These are phyloP conservation scores for Saksenaea oblongispora DNA, from an alignment of 371 early-diverging fungal genomes.

Conservation along the genomic window DNA sequence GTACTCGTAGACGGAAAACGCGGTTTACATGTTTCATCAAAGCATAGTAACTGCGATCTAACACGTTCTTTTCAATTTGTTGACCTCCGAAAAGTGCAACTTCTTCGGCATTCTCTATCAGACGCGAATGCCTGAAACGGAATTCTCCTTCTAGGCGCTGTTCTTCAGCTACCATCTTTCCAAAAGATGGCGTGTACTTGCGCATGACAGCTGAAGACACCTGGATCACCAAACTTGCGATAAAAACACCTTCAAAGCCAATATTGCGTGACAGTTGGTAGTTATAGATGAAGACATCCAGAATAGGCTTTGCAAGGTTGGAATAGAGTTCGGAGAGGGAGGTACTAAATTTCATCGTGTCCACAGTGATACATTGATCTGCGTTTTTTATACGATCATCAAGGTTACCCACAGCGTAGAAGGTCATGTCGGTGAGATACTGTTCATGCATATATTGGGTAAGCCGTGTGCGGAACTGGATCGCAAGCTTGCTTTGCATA, in stretches of 20 bases:
- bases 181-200: conserved; percentile 85
- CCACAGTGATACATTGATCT: conserved; percentile 90
- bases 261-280: conserved; percentile 80
- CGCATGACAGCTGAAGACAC: conserved; percentile 74
- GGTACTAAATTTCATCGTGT: conserved; percentile 83
- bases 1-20: conserved; percentile 75
- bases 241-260: conserved; percentile 74
- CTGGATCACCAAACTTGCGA: conserved; percentile 69
- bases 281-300: conserved; percentile 88
- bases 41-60: conserved; percentile 73
- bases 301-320: conserved; percentile 84
- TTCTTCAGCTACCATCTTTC: conserved; percentile 84
- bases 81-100: conserved; percentile 87
- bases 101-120: conserved; percentile 90
- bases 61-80: conserved; percentile 71
- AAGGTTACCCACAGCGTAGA: conserved; percentile 82
- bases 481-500: conserved; percentile 82
- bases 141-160: conserved; percentile 86
- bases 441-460: conserved; percentile 83
- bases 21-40: conserved; percentile 84
- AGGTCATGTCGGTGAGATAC: conserved; percentile 84
- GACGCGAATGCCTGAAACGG: conserved; percentile 83
- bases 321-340: conserved; percentile 80
- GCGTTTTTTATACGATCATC: conserved; percentile 87
- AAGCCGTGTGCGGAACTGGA: conserved; percentile 84